Evolutionary conservation across 257 asterid species (phyloP), one percentile per base, ranked within the genome.

Genomic region (Cruciata laevipes): DNA sequence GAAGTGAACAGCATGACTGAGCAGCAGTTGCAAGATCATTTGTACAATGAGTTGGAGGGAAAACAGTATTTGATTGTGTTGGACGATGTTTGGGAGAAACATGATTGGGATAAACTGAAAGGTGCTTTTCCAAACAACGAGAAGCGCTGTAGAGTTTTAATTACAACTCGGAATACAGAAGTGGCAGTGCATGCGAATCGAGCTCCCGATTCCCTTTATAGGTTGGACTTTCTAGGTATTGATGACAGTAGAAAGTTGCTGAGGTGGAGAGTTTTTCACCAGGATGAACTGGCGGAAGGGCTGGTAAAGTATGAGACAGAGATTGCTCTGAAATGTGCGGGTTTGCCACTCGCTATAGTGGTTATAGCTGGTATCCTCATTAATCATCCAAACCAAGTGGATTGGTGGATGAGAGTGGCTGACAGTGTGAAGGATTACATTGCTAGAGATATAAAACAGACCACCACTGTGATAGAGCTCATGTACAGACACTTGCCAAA

Each of bases 311-410:
- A n/a, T 60, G 69, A 31, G 71, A 23, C 18, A 27, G 3, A 11
- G 10, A 70, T 53, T 35, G 61, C 62, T 6, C 0, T 1, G 57
- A 73, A 31, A 44, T 70, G 63, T n/a, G 42, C 30, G 3, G 66
- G 47, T 14, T 61, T 61, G 27, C 66, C 66, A 7, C n/a, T 61
- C 17, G 55, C 65, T 1, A 21, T 79, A 33, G 69, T 75, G 25
- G 69, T 73, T 7, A 67, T 76, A 6, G 83, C 81, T 5, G 78
- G 83, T 16, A 55, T 60, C n/a, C 66, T 79, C 0, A 13, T 38
- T 11, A 38, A 33, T 7, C 1, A 27, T 0, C 21, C 31, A 1
- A 20, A 16, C n/a, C 20, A 51, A 0, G 23, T 30, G 18, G 37
- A 59, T 3, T 55, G 62, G 69, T 78, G 83, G 83, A 40, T 1